Base-by-base conservation (phyloP, 2,329 filamentous ascomycete species). In the Colletotrichum echinochloae region DNA sequence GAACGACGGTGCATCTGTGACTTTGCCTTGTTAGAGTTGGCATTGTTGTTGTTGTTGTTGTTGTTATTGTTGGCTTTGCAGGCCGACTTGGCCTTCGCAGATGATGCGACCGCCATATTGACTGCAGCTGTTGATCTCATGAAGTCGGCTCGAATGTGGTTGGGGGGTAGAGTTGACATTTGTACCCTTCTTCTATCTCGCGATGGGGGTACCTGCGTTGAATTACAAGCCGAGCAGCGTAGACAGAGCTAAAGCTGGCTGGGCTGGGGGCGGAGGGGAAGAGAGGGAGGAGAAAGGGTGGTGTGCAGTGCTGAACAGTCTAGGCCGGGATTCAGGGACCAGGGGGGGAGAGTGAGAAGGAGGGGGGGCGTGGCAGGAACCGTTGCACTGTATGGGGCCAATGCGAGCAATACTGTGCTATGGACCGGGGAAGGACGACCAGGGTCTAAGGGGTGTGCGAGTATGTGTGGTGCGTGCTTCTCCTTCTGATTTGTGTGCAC, bases 1-100 rank as follows among this genome's bases (percentile, higher is more conserved):
- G 95, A 98, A 78, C 95, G 90, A 81, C 94, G 91, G 83, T 98
- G 95, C 91, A 96, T 94, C 86, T 97, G 95, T 77, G 90, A 84
- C 83, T 93, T 92, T 78, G 88, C 84, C 83, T 92, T 94, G 74
- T 92, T 94, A 74, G 89, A 80, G 77, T 85, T 84, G 76, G 83
- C 83, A 82, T 84, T 81, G 75, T 79, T 79, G 75, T 76, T 85
- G 64, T n/a, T 52, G 79, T n/a, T n/a, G n/a, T 84, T 81, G 75
- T 79, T 79, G 75, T 76, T 85, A 57, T n/a, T 52, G 79, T 76
- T 82, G 73, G 84, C 80, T 81, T 89, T 90, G 63, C 85, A 81
- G 78, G 85, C 83, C 79, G 85, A 75, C 83, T 90, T 90, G 78
- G 86, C 79, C 83, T 91, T 91, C 75, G 83, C 78, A 72, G 86